phyloP scores from a whole-genome alignment of 108 stramenopile species.

The Fragilaria crotonensis region DNA sequence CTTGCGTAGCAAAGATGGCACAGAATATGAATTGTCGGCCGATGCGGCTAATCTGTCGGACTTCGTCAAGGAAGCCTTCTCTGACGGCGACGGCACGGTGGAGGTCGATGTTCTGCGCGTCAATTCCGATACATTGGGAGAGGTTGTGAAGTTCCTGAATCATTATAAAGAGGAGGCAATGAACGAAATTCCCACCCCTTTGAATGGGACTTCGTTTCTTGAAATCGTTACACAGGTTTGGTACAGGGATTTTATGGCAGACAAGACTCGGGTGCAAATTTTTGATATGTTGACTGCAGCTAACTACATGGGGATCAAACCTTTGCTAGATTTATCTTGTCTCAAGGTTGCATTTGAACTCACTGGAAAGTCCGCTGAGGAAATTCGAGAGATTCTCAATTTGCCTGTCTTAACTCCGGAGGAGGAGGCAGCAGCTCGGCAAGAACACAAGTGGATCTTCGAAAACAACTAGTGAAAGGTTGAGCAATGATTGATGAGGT shows the following conservation, averaged over 20 bases:
- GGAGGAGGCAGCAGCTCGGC: conserved; percentile 57
- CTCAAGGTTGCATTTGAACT: conserved; percentile 62
- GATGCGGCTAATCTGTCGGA: conserved; percentile 21
- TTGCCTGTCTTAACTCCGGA: conserved; percentile 70
- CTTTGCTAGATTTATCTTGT: conserved; percentile 69
- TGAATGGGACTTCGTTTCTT: conserved; percentile 57
- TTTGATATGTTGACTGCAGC: conserved; percentile 75
- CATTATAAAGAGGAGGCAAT: conserved; percentile 57
- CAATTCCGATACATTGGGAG: conserved; percentile 26
- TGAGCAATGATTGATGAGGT: too few species aligned
- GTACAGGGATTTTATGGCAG: conserved; percentile 57
- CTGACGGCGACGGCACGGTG: conserved; percentile 3
- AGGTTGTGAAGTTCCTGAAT: conserved; percentile 73
- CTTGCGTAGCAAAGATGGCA: conserved; percentile 8
- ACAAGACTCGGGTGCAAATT: conserved; percentile 50
- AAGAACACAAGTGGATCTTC: conserved; percentile 80
- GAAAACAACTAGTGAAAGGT: too few species aligned
- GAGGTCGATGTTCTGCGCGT: conserved; percentile 51
- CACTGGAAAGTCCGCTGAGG: conserved; percentile 65
- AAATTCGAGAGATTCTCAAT: conserved; percentile 66
- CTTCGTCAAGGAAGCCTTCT: conserved; percentile 10
- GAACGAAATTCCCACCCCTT: conserved; percentile 63
- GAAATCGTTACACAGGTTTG: conserved; percentile 67
- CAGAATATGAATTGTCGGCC: conserved; percentile 14
- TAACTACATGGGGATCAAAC: conserved; percentile 79